Percentiles rank a stretch among this genome's conserved stretches.
Conservation (phyloP, 75 land plant genomes). For the Picea glauca region DNA sequence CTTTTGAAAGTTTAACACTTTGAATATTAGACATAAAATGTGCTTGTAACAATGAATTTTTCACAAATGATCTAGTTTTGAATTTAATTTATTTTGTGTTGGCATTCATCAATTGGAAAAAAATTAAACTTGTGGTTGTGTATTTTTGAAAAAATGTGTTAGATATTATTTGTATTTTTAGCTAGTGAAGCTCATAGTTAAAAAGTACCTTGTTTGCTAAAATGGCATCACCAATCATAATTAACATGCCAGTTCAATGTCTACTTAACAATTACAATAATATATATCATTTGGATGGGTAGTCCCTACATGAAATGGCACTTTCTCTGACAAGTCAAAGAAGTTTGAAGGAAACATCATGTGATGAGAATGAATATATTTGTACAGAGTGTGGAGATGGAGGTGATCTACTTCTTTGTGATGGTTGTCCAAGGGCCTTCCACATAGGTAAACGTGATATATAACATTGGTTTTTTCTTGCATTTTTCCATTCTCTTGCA, state of each 20-base stretch:
- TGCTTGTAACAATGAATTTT: not conserved
- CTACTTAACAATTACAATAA: slow-evolving; percentile 30
- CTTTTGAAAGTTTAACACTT: not conserved
- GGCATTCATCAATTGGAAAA: not conserved
- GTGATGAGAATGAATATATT: slow-evolving; percentile 47
- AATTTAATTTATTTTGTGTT: not conserved
- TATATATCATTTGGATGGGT: slow-evolving; percentile 71
- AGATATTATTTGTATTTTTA: no score
- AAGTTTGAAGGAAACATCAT: slow-evolving; percentile 3
- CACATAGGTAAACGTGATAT: no score
- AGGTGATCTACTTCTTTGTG: slow-evolving; percentile 57
- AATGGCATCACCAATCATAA: no score
- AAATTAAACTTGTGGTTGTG: not conserved
- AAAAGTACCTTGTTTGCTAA: no score
- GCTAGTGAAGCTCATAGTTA: no score
- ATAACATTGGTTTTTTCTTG: no score
- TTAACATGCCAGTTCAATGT: no score
- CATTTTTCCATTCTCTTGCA: no score
- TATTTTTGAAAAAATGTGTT: not conserved
- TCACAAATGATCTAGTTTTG: not conserved
- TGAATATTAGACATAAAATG: not conserved
- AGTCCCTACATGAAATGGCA: slow-evolving; percentile 68
- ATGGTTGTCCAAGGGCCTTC: slow-evolving; percentile 38
- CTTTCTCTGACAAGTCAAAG: slow-evolving; percentile 45
- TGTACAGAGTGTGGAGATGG: slow-evolving; percentile 72